phyloP scores from a whole-genome alignment of 2,329 filamentous ascomycete species.

The Pseudomassariella vexata region DNA sequence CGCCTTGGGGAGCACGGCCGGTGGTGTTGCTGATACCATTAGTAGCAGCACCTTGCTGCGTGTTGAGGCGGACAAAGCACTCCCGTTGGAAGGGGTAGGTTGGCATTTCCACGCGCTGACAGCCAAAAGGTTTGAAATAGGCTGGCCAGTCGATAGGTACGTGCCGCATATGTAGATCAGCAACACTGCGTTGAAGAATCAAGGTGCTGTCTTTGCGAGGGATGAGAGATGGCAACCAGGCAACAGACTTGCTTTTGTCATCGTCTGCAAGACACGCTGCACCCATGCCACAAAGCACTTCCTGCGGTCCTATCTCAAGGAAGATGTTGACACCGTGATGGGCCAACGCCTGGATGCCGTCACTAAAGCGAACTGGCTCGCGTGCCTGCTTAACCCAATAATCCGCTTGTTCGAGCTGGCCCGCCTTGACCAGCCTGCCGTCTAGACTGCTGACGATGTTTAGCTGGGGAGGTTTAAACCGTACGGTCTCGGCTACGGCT shows the following conservation, averaged over 20 bases:
- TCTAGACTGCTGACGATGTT: conserved; percentile 17
- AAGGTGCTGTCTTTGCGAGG: conserved; percentile 8
- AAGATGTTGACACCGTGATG: conserved; percentile 18
- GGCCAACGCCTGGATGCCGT: conserved; percentile 19
- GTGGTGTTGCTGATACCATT: conserved; percentile 1
- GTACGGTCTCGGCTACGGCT: conserved; percentile 15
- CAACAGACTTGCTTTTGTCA: conserved; percentile 2
- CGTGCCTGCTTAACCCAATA: conserved; percentile 24
- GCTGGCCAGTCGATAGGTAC: conserved; percentile 22
- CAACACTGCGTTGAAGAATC: conserved; percentile 16
- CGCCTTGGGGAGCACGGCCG: background rate
- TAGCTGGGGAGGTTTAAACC: conserved; percentile 12
- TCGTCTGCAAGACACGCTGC: conserved; percentile 15
- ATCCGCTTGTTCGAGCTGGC: conserved; percentile 16
- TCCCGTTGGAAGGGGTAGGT: conserved; percentile 25
- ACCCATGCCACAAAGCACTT: conserved; percentile 22
- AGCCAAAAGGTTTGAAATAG: conserved; percentile 21
- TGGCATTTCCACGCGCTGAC: conserved; percentile 19
- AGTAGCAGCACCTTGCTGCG: background rate
- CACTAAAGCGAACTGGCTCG: conserved; percentile 21
- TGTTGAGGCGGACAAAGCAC: conserved; percentile 4
- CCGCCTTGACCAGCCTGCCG: conserved; percentile 14
- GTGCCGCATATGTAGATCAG: conserved; percentile 18
- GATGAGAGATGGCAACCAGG: conserved; percentile 22
- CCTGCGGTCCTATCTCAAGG: conserved; percentile 23